Evolutionary conservation across 2,329 filamentous ascomycete genomes (phyloP).

Genomic region (Xylariaceae sp.): DNA sequence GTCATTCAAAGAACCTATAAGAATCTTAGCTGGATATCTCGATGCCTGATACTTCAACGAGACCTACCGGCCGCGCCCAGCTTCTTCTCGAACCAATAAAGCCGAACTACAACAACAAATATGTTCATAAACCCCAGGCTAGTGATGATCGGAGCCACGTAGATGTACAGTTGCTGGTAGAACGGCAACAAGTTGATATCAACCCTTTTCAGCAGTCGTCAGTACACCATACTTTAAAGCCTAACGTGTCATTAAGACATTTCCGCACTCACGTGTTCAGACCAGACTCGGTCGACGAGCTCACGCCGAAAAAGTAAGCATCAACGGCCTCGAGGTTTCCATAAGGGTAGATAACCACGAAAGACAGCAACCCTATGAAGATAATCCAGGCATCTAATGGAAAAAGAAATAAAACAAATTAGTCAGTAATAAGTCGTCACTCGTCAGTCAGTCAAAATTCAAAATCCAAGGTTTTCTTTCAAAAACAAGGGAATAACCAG

Average conservation of each 20-base stretch:
- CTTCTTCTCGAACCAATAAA: not conserved
- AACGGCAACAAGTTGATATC: not conserved
- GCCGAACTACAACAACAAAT: not conserved
- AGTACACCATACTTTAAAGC: not conserved
- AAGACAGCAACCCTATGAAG: not conserved
- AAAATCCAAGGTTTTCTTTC: not conserved
- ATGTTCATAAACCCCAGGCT: not conserved
- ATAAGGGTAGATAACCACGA: not conserved
- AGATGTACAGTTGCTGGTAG: not conserved
- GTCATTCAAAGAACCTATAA: not conserved
- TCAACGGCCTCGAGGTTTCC: not conserved
- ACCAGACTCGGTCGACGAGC: not conserved
- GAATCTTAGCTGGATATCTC: not conserved
- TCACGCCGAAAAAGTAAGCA: not conserved
- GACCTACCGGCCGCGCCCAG: not conserved
- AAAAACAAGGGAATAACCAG: not conserved
- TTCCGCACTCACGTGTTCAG: not conserved
- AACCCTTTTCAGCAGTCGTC: not conserved
- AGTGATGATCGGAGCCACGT: not conserved
- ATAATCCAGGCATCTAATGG: not conserved
- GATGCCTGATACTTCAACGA: not conserved
- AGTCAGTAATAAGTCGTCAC: not conserved
- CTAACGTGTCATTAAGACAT: not conserved
- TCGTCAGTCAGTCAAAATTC: not conserved
- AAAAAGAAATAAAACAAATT: not conserved